Conservation (phyloP, 108 stramenopile genomes). For the Poteriospumella lacustris region DNA sequence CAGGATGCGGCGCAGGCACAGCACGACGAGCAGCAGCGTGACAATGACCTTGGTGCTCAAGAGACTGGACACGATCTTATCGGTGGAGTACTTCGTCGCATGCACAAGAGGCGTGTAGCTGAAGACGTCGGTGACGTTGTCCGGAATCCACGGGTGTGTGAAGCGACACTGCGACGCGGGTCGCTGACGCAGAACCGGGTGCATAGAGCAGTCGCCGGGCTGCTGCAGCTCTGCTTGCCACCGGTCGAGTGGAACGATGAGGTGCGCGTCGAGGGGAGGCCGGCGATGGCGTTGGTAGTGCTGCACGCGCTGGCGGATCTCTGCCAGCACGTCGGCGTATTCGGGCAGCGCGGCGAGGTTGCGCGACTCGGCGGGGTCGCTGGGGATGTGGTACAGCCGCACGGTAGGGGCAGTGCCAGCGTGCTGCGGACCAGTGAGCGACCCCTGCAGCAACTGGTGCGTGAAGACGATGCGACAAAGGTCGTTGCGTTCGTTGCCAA, state of each 20-base stretch:
- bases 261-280: not conserved
- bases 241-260: not conserved
- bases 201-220: slow-evolving; percentile 6
- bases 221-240: too few relatives aligned
- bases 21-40: too few relatives aligned
- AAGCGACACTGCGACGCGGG: not conserved
- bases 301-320: not conserved
- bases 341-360: not conserved
- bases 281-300: not conserved
- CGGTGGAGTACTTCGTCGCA: too few relatives aligned
- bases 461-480: not conserved
- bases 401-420: not conserved
- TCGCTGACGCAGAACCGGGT: not conserved
- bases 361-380: not conserved
- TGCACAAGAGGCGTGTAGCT: too few relatives aligned
- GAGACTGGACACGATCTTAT: too few relatives aligned
- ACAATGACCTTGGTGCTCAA: too few relatives aligned
- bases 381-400: not conserved
- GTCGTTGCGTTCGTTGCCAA: not conserved
- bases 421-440: too few relatives aligned
- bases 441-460: too few relatives aligned
- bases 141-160: slow-evolving; percentile 24
- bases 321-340: not conserved
- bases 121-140: too few relatives aligned
- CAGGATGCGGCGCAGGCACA: too few relatives aligned